Percentiles rank a stretch among this genome's conserved stretches.
phyloP scores from a whole-genome alignment of 345 rosid species.

The Arabidopsis thaliana region DNA sequence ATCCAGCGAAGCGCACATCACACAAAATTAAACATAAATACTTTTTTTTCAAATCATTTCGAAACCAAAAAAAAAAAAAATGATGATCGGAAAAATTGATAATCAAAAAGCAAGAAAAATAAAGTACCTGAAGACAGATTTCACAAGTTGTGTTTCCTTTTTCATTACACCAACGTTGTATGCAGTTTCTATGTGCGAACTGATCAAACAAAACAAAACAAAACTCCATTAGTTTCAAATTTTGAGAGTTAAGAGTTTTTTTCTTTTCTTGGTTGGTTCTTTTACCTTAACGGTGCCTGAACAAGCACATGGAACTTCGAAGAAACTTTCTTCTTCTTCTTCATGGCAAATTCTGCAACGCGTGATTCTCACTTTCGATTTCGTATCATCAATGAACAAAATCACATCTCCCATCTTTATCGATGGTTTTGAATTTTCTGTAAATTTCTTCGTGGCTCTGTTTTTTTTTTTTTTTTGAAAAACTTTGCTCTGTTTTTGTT shows the following conservation, averaged over 20 bases:
- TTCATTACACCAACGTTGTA: constrained; percentile 99
- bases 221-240: constrained; percentile 10
- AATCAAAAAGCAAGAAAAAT: background rate
- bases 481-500: constrained; percentile 29
- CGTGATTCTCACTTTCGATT: constrained; percentile 49
- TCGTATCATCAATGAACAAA: constrained; percentile 52
- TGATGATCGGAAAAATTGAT: background rate
- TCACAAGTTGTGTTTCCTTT: constrained; percentile 94
- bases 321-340: constrained; percentile 73
- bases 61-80: background rate
- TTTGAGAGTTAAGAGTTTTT: background rate
- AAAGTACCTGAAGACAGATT: constrained; percentile 84
- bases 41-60: background rate
- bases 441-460: constrained; percentile 6
- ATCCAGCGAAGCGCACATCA: constrained; percentile 42
- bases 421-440: background rate
- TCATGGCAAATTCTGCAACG: constrained; percentile 92
- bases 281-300: constrained; percentile 92
- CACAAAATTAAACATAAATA: background rate
- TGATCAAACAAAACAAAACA: background rate
- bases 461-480: background rate
- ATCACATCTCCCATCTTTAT: constrained; percentile 66
- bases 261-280: background rate
- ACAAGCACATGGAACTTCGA: constrained; percentile 95
- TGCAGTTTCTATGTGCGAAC: constrained; percentile 74